phyloP scores from a whole-genome alignment of 2,329 filamentous ascomycete species.

The Westerdykella ornata region DNA sequence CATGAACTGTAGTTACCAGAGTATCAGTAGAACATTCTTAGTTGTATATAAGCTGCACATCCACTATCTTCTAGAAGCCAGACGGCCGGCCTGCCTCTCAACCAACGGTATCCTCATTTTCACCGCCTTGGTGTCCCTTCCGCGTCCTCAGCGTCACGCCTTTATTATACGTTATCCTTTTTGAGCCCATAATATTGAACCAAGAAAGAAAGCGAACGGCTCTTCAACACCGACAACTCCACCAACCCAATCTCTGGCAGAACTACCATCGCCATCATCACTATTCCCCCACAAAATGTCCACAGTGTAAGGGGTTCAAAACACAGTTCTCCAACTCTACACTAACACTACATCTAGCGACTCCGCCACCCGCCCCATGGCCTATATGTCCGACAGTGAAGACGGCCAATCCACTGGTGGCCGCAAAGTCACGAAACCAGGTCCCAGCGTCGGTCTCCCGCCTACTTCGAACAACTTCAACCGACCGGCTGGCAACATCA shows the following conservation, averaged over 20 bases:
- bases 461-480: constrained; percentile 38
- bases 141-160: too few species aligned
- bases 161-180: too few species aligned
- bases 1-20: too few species aligned
- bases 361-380: constrained; percentile 22
- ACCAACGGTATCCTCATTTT: constrained; percentile 3
- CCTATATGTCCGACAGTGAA: constrained; percentile 36
- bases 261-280: not conserved
- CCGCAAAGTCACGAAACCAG: constrained; percentile 24
- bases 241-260: not conserved
- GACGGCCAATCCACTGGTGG: constrained; percentile 38
- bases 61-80: constrained; percentile 7
- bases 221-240: too few species aligned
- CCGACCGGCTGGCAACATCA: constrained; percentile 40
- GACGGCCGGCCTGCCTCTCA: constrained; percentile 21
- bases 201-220: too few species aligned
- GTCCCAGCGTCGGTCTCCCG: constrained; percentile 20
- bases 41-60: too few species aligned
- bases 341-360: constrained; percentile 15
- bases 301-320: constrained; percentile 18
- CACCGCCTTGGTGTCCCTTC: too few species aligned
- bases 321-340: not conserved
- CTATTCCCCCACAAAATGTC: constrained; percentile 16
- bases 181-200: too few species aligned
- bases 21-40: too few species aligned